These are phyloP conservation scores for Arthrobotrys megalospora DNA, from an alignment of 2,329 filamentous ascomycete genomes.

Conservation along the genomic window DNA sequence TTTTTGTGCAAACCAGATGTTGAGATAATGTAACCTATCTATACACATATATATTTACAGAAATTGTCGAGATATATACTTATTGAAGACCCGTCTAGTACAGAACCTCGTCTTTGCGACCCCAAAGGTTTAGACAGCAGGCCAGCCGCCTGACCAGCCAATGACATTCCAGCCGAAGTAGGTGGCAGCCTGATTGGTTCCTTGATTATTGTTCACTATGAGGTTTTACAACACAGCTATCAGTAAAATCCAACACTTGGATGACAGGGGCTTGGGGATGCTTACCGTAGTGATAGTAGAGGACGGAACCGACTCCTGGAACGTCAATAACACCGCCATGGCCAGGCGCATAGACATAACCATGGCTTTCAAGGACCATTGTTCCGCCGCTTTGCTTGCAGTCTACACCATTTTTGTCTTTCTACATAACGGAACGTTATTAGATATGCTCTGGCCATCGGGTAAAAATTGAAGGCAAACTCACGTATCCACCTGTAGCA, in stretches of 20 bases:
- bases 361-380: constrained; percentile 75
- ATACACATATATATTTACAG: too few species aligned
- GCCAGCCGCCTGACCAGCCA: constrained; percentile 68
- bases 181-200: constrained; percentile 69
- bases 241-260: constrained; percentile 28
- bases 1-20: too few species aligned
- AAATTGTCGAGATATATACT: too few species aligned
- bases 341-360: constrained; percentile 76
- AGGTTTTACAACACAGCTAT: constrained; percentile 30
- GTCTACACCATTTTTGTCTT: constrained; percentile 72
- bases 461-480: constrained; percentile 67
- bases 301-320: constrained; percentile 70
- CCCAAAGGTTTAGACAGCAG: constrained; percentile 65
- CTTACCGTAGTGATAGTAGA: constrained; percentile 76
- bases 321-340: constrained; percentile 74
- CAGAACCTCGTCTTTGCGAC: not conserved
- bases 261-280: not conserved
- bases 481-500: constrained; percentile 72
- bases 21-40: too few species aligned
- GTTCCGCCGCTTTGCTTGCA: constrained; percentile 75
- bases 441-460: too few species aligned
- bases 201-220: constrained; percentile 70
- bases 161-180: constrained; percentile 68
- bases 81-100: too few species aligned
- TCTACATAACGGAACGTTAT: constrained; percentile 48